Evolutionary conservation across 129 eudicot species (phyloP).

Genomic region (Heracleum sosnowskyi): DNA sequence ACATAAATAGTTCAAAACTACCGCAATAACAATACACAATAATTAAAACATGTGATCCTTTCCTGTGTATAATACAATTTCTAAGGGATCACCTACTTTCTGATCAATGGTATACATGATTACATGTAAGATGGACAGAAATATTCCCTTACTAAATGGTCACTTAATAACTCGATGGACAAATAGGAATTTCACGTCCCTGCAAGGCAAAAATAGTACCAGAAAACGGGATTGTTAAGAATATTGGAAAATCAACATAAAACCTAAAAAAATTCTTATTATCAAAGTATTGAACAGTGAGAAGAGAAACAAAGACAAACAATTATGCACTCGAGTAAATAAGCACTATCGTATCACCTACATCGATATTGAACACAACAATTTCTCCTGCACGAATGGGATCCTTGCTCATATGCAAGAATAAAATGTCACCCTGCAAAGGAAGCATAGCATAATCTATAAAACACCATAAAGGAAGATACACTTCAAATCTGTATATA

Average conservation of each 20-base stretch:
- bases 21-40: too few species aligned
- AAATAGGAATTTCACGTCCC: conserved; percentile 91
- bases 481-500: neutral
- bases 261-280: neutral
- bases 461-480: neutral
- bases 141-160: neutral
- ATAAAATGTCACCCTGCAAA: conserved; percentile 93
- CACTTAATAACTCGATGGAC: conserved; percentile 77
- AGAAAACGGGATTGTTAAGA: neutral
- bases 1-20: too few species aligned
- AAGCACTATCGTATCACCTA: conserved; percentile 24
- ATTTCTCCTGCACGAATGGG: conserved; percentile 97
- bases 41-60: neutral
- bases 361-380: conserved; percentile 93
- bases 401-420: conserved; percentile 85
- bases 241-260: neutral
- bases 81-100: neutral
- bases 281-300: neutral
- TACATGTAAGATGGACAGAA: neutral
- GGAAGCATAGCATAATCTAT: neutral
- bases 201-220: conserved; percentile 14
- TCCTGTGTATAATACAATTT: neutral
- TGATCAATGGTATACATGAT: neutral
- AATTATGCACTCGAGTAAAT: neutral
- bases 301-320: neutral